A percentile compares a stretch with the other conserved stretches of the same genome.
These are phyloP conservation scores for Aspergillus hortae DNA, from an alignment of 2,329 filamentous ascomycete species.

Conservation along the genomic window DNA sequence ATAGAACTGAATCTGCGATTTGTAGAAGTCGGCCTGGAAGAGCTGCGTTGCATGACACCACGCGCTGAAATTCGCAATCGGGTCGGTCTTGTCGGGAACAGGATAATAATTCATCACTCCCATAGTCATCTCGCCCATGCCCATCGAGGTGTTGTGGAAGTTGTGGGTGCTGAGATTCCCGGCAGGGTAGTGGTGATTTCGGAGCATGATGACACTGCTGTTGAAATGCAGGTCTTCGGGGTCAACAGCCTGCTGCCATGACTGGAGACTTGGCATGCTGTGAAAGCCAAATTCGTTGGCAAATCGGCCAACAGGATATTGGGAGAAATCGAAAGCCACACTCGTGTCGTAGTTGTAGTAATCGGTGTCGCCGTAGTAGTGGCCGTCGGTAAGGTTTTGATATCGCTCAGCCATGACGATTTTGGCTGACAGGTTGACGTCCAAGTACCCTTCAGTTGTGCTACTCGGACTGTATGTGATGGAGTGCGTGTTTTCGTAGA, in stretches of 20 bases:
- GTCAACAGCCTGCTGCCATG: constrained; percentile 54
- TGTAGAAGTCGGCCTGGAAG: constrained; percentile 63
- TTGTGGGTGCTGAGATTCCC: constrained; percentile 48
- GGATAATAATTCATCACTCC: constrained; percentile 58
- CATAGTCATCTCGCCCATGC: constrained; percentile 56
- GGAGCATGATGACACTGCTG: constrained; percentile 51
- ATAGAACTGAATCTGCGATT: constrained; percentile 59
- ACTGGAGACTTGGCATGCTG: constrained; percentile 59
- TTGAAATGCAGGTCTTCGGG: constrained; percentile 56
- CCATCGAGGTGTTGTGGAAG: constrained; percentile 29
- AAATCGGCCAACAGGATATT: constrained; percentile 58
- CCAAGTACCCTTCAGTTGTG: constrained; percentile 57
- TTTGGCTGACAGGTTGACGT: constrained; percentile 51
- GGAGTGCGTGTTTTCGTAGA: constrained; percentile 57
- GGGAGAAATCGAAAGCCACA: constrained; percentile 52
- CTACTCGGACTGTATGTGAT: constrained; percentile 61
- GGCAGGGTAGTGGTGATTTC: constrained; percentile 59
- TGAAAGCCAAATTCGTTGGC: constrained; percentile 64
- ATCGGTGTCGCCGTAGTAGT: constrained; percentile 59
- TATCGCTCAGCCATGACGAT: constrained; percentile 57
- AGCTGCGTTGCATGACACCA: constrained; percentile 62
- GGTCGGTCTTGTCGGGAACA: constrained; percentile 50
- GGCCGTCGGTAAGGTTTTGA: constrained; percentile 49
- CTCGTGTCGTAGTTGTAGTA: constrained; percentile 57
- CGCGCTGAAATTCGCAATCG: constrained; percentile 56